Evolutionary conservation across 1,139 yeast species (phyloP).

Genomic region (Scheffersomyces stambukii): DNA sequence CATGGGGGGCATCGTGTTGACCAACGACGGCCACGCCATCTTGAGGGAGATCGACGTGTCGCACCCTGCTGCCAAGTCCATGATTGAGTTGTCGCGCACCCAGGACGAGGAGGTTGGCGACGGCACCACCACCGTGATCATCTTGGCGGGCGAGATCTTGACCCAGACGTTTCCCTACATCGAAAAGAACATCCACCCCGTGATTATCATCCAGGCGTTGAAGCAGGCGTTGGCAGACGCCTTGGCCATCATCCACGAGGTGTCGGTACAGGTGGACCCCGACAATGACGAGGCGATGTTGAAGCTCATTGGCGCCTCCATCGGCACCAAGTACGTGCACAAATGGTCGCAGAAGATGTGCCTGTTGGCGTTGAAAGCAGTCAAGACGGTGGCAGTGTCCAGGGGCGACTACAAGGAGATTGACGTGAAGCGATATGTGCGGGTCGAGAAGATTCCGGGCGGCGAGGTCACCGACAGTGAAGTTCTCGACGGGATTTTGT

Average conservation of each 20-base stretch:
- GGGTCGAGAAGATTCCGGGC: conserved; percentile 95
- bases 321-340: conserved; percentile 92
- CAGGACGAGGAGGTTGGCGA: conserved; percentile 99
- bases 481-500: conserved; percentile 86
- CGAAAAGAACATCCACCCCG: conserved; percentile 96
- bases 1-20: conserved; percentile 96
- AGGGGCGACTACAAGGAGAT: conserved; percentile 76
- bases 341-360: conserved; percentile 95
- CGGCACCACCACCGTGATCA: conserved; percentile 95
- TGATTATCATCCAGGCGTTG: conserved; percentile 88
- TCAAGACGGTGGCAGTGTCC: conserved; percentile 71
- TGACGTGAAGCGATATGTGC: conserved; percentile 87
- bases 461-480: conserved; percentile 89
- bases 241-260: conserved; percentile 77
- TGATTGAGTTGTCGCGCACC: conserved; percentile 95
- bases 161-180: conserved; percentile 93
- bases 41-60: conserved; percentile 86
- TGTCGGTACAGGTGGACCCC: conserved; percentile 80
- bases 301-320: conserved; percentile 80
- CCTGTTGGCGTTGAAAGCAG: conserved; percentile 80
- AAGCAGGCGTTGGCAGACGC: conserved; percentile 92
- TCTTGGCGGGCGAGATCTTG: conserved; percentile 91
- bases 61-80: conserved; percentile 98
- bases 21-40: conserved; percentile 97
- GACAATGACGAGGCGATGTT: conserved; percentile 84